Conservation (phyloP, 257 asterid genomes). For the Capsicum rhomboideum region DNA sequence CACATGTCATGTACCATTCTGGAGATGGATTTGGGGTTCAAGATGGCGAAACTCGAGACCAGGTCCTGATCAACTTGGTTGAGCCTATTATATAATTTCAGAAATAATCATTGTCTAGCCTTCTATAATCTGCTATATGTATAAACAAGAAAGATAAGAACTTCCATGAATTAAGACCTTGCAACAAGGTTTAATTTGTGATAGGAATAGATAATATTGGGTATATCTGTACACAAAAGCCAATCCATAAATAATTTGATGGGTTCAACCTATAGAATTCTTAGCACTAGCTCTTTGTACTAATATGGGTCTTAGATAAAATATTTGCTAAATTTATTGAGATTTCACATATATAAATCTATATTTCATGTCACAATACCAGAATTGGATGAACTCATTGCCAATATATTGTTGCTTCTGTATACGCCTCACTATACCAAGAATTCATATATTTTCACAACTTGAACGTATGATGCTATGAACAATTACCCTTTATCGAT, state of each 20-base stretch:
- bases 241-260: not conserved
- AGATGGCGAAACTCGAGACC: constrained; percentile 29
- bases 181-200: not conserved
- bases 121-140: not conserved
- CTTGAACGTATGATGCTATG: not conserved
- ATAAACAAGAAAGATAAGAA: not conserved
- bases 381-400: too few species aligned
- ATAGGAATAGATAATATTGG: not conserved
- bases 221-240: not conserved
- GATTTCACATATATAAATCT: too few species aligned
- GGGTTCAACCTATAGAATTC: too few species aligned
- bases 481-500: not conserved
- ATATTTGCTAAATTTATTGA: not conserved
- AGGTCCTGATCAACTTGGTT: constrained; percentile 32
- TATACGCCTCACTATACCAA: too few species aligned
- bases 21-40: constrained; percentile 57
- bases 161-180: not conserved
- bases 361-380: too few species aligned
- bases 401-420: too few species aligned
- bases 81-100: constrained; percentile 15
- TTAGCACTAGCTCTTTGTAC: too few species aligned
- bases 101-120: not conserved
- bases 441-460: too few species aligned
- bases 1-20: constrained; percentile 29
- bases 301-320: too few species aligned